Evolutionary conservation across 148 eudicot species (phyloP).

Genomic region (Rhododendron simsii): DNA sequence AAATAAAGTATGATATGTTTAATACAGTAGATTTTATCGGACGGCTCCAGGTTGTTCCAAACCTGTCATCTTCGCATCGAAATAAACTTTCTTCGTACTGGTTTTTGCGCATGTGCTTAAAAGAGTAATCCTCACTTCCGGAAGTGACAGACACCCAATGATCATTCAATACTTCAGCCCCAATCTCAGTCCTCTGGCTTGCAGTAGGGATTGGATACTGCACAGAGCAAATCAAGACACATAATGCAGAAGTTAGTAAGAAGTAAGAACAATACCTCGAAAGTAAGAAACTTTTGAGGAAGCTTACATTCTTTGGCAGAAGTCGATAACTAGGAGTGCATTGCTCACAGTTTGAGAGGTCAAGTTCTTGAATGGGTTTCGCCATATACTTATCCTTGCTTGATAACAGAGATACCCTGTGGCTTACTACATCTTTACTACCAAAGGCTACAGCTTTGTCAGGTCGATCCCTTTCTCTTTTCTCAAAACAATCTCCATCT

Average conservation of each 20-base stretch:
- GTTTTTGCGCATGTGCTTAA: conserved; percentile 98
- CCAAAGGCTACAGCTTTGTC: conserved; percentile 43
- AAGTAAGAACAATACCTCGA: conserved; percentile 3
- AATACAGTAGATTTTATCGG: not conserved
- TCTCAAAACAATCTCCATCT: conserved; percentile 10
- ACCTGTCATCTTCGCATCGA: conserved; percentile 99
- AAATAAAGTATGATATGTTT: not conserved
- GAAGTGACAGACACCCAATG: conserved; percentile 97
- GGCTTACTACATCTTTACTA: conserved; percentile 53
- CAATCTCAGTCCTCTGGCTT: conserved; percentile 79
- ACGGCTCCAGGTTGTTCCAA: not conserved
- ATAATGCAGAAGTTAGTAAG: conserved; percentile 8
- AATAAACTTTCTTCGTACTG: conserved; percentile 96
- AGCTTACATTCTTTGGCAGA: conserved; percentile 78
- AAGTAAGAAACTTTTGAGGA: not conserved
- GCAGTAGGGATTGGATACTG: conserved; percentile 88
- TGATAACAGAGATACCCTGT: conserved; percentile 34
- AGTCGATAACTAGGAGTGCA: conserved; percentile 97
- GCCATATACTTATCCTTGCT: conserved; percentile 47
- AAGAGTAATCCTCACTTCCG: conserved; percentile 97
- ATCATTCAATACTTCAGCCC: conserved; percentile 75
- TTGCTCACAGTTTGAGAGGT: conserved; percentile 49
- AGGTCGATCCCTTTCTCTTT: conserved; percentile 52
- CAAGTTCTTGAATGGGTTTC: conserved; percentile 76
- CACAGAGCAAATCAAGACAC: conserved; percentile 9